Evolutionary conservation across 495 filamentous ascomycete genomes (phyloP), one percentile per base, ranked within the genome.

Genomic region (Oidiodendron maius): DNA sequence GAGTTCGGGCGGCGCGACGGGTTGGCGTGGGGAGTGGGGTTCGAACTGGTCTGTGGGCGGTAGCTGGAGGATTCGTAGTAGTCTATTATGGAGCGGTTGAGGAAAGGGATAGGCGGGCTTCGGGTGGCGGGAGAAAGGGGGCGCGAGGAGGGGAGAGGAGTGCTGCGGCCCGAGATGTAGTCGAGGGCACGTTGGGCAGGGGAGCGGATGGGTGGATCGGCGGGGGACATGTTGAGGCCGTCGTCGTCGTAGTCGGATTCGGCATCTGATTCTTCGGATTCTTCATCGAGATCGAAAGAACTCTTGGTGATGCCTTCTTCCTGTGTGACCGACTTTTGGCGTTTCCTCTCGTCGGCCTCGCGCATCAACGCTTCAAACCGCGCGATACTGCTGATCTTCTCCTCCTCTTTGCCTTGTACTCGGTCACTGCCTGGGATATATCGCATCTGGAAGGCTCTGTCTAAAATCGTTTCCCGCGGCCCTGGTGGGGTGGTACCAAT

Each of bases 281-380:
- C 54, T 47, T 57, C 56, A 21, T 62, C 59, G 11, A 59, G 41
- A 23, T 52, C 53, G 56, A 48, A 59, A 6, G n/a, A 18, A 20
- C 38, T 40, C 3, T 44, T 21, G 5, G 5, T 28, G 4, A 1
- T 22, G 26, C 39, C 25, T 49, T 11, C 21, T 47, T 54, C 12
- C 40, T 25, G 53, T 5, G 56, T 13, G 23, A 9, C 11, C 28
- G 40, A 21, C 36, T 50, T 51, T 59, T 55, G 44, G 64, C 40
- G 36, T 65, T 71, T 50, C 21, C 57, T 25, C 39, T 71, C 67
- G 9, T 81, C 77, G 23, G 63, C 60, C 46, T 79, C 74, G 16
- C 65, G 54, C 77, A 81, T 81, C 39, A 81, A 52, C 3, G 77
- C 76, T 43, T 81, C 77, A 32, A 81, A 81, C 11, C 75, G 67